These are phyloP conservation scores for Aspergillus glaucus DNA, from an alignment of 2,329 filamentous ascomycete species.

Conservation along the genomic window DNA sequence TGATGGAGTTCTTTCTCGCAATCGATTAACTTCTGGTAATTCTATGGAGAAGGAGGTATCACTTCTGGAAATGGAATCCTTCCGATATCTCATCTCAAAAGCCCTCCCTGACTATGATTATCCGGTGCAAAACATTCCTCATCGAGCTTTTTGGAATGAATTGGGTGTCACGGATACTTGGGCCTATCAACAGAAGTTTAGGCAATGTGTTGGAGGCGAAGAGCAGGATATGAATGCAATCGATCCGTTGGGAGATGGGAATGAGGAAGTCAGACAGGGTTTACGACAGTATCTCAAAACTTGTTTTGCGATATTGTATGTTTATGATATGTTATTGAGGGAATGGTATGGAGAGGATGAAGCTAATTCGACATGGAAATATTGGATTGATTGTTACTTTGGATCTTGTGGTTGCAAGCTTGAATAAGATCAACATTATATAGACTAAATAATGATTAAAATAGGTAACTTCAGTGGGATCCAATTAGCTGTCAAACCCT, in stretches of 20 bases:
- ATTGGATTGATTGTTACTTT: background rate
- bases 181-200: background rate
- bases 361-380: background rate
- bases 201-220: too few species aligned
- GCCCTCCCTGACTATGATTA: background rate
- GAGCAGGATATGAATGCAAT: background rate
- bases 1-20: background rate
- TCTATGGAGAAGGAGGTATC: background rate
- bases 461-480: too few species aligned
- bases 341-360: background rate
- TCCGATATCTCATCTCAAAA: background rate
- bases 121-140: slow-evolving; percentile 1
- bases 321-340: slow-evolving; percentile 3
- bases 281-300: slow-evolving; percentile 1
- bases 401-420: background rate
- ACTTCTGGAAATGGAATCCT: background rate
- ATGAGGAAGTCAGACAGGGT: background rate
- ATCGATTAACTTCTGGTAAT: background rate
- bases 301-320: slow-evolving; percentile 2
- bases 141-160: slow-evolving; percentile 1
- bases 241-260: background rate
- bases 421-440: background rate
- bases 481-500: too few species aligned
- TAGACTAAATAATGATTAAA: background rate
- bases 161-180: background rate